Percentiles rank a stretch among this genome's conserved stretches.
Evolutionary conservation across 768 basidiomycete genomes (phyloP).

Genomic region (Rhizopogon vulgaris): DNA sequence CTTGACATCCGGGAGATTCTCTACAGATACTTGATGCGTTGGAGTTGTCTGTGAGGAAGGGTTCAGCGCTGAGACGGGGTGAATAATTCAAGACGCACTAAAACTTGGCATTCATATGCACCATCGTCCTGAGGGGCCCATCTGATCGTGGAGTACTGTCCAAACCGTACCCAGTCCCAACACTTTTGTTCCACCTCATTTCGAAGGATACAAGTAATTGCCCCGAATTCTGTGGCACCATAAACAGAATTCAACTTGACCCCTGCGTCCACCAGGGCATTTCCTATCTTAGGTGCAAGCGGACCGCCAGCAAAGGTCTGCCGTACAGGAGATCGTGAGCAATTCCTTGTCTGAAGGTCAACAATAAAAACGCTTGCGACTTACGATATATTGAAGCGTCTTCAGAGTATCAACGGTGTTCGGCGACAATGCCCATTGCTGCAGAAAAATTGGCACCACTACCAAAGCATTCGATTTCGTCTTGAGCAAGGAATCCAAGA

Average conservation of each 20-base stretch:
- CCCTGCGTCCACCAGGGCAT: slow-evolving; percentile 27
- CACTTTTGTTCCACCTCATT: slow-evolving; percentile 10
- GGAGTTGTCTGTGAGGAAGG: slow-evolving; percentile 1
- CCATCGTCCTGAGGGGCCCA: slow-evolving; percentile 28
- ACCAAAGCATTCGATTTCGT: slow-evolving; percentile 26
- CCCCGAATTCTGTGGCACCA: slow-evolving; percentile 29
- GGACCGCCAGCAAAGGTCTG: slow-evolving; percentile 36
- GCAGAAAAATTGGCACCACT: slow-evolving; percentile 33
- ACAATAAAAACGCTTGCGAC: slow-evolving; percentile 2
- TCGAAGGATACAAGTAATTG: slow-evolving; percentile 1
- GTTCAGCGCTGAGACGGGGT: not conserved
- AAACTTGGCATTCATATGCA: slow-evolving; percentile 31
- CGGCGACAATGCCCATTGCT: slow-evolving; percentile 27
- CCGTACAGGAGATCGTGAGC: not conserved
- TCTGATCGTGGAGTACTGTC: slow-evolving; percentile 14
- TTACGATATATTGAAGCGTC: slow-evolving; percentile 23
- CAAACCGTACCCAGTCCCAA: slow-evolving; percentile 32
- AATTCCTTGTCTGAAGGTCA: no score
- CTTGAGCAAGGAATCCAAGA: slow-evolving; percentile 28
- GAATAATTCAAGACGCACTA: slow-evolving; percentile 20
- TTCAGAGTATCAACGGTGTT: slow-evolving; percentile 21
- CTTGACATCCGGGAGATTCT: slow-evolving; percentile 32
- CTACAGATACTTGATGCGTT: slow-evolving; percentile 5
- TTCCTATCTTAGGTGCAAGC: slow-evolving; percentile 28
- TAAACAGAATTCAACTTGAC: slow-evolving; percentile 28